Evolutionary conservation across 2,329 filamentous ascomycete species (phyloP).

Genomic region (Xylariaceae sp.): DNA sequence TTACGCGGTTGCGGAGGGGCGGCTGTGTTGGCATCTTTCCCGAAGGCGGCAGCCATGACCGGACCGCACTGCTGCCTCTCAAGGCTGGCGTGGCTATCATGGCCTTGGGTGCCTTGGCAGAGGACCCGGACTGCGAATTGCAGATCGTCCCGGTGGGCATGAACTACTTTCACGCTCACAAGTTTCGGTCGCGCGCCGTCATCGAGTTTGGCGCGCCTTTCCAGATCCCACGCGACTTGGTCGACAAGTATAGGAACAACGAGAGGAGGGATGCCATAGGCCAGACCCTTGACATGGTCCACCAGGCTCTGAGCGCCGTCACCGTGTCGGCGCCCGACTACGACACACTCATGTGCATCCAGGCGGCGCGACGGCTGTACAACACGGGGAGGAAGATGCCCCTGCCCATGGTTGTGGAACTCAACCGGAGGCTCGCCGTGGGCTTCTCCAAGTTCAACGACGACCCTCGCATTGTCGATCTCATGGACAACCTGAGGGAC

Average conservation of each 20-base stretch:
- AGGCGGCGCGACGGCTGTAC: conserved; percentile 87
- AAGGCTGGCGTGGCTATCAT: conserved; percentile 98
- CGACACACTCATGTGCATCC: conserved; percentile 93
- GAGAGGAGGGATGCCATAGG: conserved; percentile 83
- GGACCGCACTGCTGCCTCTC: conserved; percentile 80
- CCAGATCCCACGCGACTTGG: conserved; percentile 73
- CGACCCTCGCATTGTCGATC: conserved; percentile 69
- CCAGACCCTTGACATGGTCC: conserved; percentile 75
- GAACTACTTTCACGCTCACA: conserved; percentile 99
- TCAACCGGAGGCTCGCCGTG: conserved; percentile 83
- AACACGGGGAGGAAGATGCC: conserved; percentile 92
- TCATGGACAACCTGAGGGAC: conserved; percentile 67
- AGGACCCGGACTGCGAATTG: conserved; percentile 77
- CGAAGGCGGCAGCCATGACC: conserved; percentile 92
- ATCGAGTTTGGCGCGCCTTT: conserved; percentile 91
- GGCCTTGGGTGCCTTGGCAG: conserved; percentile 83
- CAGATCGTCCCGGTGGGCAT: conserved; percentile 96
- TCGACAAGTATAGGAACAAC: conserved; percentile 76
- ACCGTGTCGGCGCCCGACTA: conserved; percentile 91
- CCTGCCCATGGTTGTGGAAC: conserved; percentile 83
- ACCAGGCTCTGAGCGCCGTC: conserved; percentile 76
- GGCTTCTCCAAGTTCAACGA: conserved; percentile 91
- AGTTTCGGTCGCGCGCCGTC: conserved; percentile 92
- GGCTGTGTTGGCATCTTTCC: conserved; percentile 96
- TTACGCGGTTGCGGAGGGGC: conserved; percentile 69